A percentile compares a stretch with the other conserved stretches of the same genome.
These are phyloP conservation scores for Lactarius trivialis DNA, from an alignment of 768 basidiomycete species.

Conservation along the genomic window DNA sequence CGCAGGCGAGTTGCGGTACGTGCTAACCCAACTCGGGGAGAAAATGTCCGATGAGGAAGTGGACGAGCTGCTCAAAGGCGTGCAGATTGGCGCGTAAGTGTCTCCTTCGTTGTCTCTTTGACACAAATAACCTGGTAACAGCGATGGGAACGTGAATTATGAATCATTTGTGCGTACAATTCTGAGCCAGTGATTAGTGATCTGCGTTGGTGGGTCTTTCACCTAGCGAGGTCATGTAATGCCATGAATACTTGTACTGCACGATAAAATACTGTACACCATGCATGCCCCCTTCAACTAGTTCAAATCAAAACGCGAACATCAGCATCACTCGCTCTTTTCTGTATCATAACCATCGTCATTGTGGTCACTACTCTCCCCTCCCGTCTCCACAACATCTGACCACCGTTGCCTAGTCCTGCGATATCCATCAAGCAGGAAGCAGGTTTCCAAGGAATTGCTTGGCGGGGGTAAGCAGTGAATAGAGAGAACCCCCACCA, in stretches of 20 bases:
- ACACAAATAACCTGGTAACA: slow-evolving; percentile 29
- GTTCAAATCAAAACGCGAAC: neutral
- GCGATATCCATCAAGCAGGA: slow-evolving; percentile 13
- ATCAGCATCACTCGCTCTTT: slow-evolving; percentile 13
- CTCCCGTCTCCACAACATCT: slow-evolving; percentile 28
- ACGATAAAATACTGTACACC: neutral
- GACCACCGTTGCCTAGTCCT: slow-evolving; percentile 27
- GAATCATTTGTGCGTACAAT: slow-evolving; percentile 95
- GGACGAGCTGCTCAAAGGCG: slow-evolving; percentile 94
- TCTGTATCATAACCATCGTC: slow-evolving; percentile 24
- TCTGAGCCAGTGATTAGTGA: slow-evolving; percentile 68
- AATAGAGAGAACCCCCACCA: slow-evolving; percentile 75
- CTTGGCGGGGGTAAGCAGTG: slow-evolving; percentile 62
- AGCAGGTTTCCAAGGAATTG: slow-evolving; percentile 44
- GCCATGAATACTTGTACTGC: neutral
- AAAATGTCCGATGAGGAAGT: slow-evolving; percentile 98
- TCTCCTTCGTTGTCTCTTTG: slow-evolving; percentile 4
- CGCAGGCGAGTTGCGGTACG: slow-evolving; percentile 80
- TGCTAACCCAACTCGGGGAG: slow-evolving; percentile 88
- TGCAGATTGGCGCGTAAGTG: slow-evolving; percentile 81
- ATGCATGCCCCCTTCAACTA: neutral
- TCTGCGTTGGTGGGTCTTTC: neutral
- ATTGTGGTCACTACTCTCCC: slow-evolving; percentile 1
- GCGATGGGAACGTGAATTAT: slow-evolving; percentile 96
- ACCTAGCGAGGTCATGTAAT: neutral